These are phyloP conservation scores for Kluyveromyces siamensis DNA, from an alignment of 805 yeast genomes.

Conservation along the genomic window DNA sequence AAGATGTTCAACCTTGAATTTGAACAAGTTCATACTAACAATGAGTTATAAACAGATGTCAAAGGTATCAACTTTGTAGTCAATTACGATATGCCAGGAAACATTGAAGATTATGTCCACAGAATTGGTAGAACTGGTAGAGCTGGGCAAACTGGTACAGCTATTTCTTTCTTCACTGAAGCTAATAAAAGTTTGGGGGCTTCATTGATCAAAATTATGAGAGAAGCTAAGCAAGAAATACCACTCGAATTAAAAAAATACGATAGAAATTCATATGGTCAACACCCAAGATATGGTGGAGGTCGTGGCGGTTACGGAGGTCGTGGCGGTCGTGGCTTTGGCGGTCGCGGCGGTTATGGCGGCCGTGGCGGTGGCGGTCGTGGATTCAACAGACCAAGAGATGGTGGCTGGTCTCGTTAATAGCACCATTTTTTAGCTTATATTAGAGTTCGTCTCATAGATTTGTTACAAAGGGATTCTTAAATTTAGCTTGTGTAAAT, in stretches of 20 bases:
- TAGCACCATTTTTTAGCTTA: conserved; percentile 2
- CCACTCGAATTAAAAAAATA: conserved; percentile 72
- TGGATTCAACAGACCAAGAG: conserved; percentile 25
- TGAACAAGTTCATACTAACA: conserved; percentile 19
- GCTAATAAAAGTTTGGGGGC: conserved; percentile 83
- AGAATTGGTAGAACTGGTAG: conserved; percentile 99
- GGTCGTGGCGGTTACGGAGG: conserved; percentile 37
- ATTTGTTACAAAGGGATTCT: background rate
- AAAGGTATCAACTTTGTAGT: conserved; percentile 92
- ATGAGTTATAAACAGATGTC: conserved; percentile 55
- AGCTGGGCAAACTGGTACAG: conserved; percentile 95
- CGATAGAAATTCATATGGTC: conserved; percentile 68
- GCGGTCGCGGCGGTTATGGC: conserved; percentile 29
- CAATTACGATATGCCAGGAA: conserved; percentile 96
- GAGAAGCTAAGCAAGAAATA: conserved; percentile 89
- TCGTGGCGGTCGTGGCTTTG: conserved; percentile 34
- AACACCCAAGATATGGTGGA: conserved; percentile 49
- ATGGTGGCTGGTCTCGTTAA: conserved; percentile 25
- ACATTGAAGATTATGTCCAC: conserved; percentile 97
- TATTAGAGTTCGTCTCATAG: conserved; percentile 8
- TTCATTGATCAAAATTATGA: conserved; percentile 78
- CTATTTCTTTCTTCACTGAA: conserved; percentile 87
- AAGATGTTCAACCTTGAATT: background rate
- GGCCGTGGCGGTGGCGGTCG: conserved; percentile 34
- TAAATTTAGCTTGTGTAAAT: conserved; percentile 1